Conservation (phyloP, 805 yeast species). For the Hagleromyces aurorensis region DNA sequence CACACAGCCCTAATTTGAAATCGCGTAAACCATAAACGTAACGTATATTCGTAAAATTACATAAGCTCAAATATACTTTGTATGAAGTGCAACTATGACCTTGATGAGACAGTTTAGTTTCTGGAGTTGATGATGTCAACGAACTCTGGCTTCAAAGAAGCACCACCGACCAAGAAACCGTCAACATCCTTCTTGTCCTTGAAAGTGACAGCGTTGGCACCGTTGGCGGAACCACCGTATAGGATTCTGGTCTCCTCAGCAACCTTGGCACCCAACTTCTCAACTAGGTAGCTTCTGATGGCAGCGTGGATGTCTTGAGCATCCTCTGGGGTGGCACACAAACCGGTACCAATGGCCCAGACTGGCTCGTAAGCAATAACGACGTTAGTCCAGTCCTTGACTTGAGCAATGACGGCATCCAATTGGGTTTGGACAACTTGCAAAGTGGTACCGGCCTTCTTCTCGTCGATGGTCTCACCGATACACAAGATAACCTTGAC, state of each 20-base stretch:
- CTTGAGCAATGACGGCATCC: slow-evolving; percentile 73
- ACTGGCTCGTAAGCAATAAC: slow-evolving; percentile 99
- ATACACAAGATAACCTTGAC: slow-evolving; percentile 90
- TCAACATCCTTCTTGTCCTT: slow-evolving; percentile 90
- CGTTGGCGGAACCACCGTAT: slow-evolving; percentile 98
- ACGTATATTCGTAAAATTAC: no score
- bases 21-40: no score
- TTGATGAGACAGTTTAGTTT: slow-evolving; percentile 46
- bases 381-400: slow-evolving; percentile 82
- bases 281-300: slow-evolving; percentile 76
- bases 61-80: no score
- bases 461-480: slow-evolving; percentile 96
- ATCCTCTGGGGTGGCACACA: slow-evolving; percentile 97
- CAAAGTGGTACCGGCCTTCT: slow-evolving; percentile 80
- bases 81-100: no score
- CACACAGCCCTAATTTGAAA: slow-evolving; percentile 1
- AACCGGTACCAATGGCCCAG: slow-evolving; percentile 99
- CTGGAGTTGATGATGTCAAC: slow-evolving; percentile 91
- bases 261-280: slow-evolving; percentile 67
- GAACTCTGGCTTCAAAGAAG: slow-evolving; percentile 96
- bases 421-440: slow-evolving; percentile 84
- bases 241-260: slow-evolving; percentile 81
- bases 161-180: slow-evolving; percentile 99
- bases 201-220: slow-evolving; percentile 83
- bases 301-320: slow-evolving; percentile 92